Base-by-base conservation (phyloP, 2,329 filamentous ascomycete species). In the Cordyceps farinosa region DNA sequence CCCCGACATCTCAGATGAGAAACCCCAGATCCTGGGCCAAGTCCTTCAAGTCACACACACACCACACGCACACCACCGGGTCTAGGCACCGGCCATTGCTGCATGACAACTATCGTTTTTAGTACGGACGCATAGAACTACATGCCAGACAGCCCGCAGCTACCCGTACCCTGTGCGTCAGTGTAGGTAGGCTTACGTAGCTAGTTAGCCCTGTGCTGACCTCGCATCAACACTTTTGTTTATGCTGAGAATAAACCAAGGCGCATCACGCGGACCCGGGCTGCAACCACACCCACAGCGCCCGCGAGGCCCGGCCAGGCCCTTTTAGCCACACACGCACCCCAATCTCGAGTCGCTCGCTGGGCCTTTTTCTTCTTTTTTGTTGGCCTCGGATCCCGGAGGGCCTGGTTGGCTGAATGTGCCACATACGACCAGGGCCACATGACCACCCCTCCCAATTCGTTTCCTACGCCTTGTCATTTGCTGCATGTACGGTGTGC, bases 101-200 rank as follows among this genome's bases (percentile, higher is more conserved):
- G 58, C 48, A 61, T 44, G 17, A 22, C 22, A n/a, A 40, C 30
- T 27, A 53, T 61, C 36, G 22, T 22, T 22, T 22, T 22, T 15
- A 9, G 5, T 34, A 17, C 22, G 56, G 27, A 15, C 7, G 45
- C 38, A 29, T 36, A 22, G 22, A 22, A 40, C 30, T 45, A 7
- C 22, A 38, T 34, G 29, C 34, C 36, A 47, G 15, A 34, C 48
- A 22, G 36, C 57, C 57, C 58, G 40, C 58, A 53, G 58, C 58
- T 61, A 54, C 48, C 58, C 58, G 58, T 52, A 52, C 47, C 57
- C 56, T 44, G 7, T 59, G 56, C 56, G 56, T 60, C 36, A 51
- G 57, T 27, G 57, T 22, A 22, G 22, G 22, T 22, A 22, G 22
- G 22, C 22, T 22, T 22, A 22, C 22, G 22, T 22, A 22, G 22